Percentiles rank a stretch among this genome's conserved stretches.
Conservation (phyloP, 306 rosid genomes). For the Lathyrus aphaca region DNA sequence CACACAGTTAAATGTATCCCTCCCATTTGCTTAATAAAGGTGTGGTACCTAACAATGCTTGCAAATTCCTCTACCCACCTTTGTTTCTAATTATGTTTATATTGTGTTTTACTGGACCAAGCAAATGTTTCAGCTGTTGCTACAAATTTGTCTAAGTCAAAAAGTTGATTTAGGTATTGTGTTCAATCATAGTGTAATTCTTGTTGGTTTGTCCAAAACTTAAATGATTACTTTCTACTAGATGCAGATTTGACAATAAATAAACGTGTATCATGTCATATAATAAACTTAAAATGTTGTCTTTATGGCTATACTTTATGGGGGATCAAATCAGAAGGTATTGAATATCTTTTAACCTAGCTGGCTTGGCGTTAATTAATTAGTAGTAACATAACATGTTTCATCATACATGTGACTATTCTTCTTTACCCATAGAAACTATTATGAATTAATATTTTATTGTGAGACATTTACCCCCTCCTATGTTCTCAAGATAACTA, state of each 20-base stretch:
- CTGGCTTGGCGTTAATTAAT: conserved; percentile 25
- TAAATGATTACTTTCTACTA: conserved; percentile 25
- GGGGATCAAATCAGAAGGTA: conserved; percentile 19
- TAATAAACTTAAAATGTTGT: conserved; percentile 35
- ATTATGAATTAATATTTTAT: too few species aligned
- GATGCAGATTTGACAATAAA: conserved; percentile 24
- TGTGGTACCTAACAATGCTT: conserved; percentile 37
- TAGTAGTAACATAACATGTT: too few species aligned
- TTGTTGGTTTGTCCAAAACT: conserved; percentile 10
- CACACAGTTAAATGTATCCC: conserved; percentile 12
- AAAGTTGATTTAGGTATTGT: conserved; percentile 27
- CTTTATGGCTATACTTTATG: conserved; percentile 27
- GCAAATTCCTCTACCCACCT: conserved; percentile 22
- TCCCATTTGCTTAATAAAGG: conserved; percentile 28
- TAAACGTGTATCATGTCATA: conserved; percentile 24
- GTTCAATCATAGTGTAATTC: conserved; percentile 30
- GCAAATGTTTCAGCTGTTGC: neutral
- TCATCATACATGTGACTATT: too few species aligned
- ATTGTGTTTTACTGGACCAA: conserved; percentile 11
- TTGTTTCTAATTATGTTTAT: conserved; percentile 9
- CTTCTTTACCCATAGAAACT: too few species aligned
- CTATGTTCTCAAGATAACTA: too few species aligned
- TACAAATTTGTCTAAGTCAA: conserved; percentile 10
- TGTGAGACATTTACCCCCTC: too few species aligned
- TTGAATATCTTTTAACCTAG: conserved; percentile 14